Percentiles rank a stretch among this genome's conserved stretches.
Conservation (phyloP, 1,284 basidiomycete species). For the Ganoderma lingzhi region DNA sequence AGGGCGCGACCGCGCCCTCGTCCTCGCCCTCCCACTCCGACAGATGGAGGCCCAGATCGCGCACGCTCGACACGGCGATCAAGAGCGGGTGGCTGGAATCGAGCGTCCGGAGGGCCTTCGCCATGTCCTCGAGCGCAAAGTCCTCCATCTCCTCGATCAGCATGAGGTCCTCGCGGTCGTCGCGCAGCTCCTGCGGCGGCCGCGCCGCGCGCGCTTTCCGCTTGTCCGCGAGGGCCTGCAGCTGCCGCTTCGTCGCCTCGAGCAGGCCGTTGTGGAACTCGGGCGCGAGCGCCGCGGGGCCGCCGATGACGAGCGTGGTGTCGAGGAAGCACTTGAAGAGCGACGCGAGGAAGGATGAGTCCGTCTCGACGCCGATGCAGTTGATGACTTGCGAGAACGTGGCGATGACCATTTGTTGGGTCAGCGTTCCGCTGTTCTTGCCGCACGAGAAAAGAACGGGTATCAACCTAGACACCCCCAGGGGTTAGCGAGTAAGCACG, state of each 20-base stretch:
- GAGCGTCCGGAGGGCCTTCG: constrained; percentile 60
- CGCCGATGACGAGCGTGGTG: constrained; percentile 69
- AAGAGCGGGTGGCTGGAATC: constrained; percentile 68
- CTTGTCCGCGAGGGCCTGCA: constrained; percentile 70
- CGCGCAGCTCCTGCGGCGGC: constrained; percentile 48
- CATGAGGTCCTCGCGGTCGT: constrained; percentile 74
- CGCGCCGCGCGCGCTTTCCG: constrained; percentile 60
- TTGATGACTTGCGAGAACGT: constrained; percentile 74
- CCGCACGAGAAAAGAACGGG: constrained; percentile 79
- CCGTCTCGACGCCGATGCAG: constrained; percentile 71
- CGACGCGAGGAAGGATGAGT: constrained; percentile 78
- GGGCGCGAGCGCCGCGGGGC: constrained; percentile 55
- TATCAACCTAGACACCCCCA: constrained; percentile 59
- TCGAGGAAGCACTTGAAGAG: constrained; percentile 82
- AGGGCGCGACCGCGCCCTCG: constrained; percentile 20
- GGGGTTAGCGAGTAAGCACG: neutral
- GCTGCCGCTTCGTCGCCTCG: constrained; percentile 74
- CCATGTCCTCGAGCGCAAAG: constrained; percentile 79
- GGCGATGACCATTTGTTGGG: constrained; percentile 73
- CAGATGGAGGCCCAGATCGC: constrained; percentile 65
- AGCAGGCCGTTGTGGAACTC: constrained; percentile 63
- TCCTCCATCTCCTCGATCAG: constrained; percentile 80
- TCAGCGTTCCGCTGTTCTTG: constrained; percentile 72
- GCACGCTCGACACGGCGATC: constrained; percentile 74
- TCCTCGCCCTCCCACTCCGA: constrained; percentile 56